Evolutionary conservation across 228 moss, liverwort and hornwort species (phyloP).

Genomic region (Sphagnum magellanicum): DNA sequence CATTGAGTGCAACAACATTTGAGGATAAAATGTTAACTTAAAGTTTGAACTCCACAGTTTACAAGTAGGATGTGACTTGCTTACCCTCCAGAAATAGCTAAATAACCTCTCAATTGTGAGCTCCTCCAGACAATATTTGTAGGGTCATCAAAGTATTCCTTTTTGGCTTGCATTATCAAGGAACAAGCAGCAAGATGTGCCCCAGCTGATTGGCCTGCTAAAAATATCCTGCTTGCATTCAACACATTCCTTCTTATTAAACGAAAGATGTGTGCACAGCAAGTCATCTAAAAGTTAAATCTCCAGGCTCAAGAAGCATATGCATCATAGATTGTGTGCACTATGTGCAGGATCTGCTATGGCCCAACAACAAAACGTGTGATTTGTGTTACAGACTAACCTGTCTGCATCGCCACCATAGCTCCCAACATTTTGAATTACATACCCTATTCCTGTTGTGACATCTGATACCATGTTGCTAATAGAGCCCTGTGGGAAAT

Average conservation of each 20-base stretch:
- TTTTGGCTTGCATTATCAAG: constrained; percentile 64
- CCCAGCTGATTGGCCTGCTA: constrained; percentile 88
- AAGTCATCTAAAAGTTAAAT: too few species aligned
- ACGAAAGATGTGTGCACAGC: too few species aligned
- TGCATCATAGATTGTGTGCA: too few species aligned
- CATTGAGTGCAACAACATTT: too few species aligned
- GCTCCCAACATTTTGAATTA: constrained; percentile 51
- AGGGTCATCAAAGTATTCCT: constrained; percentile 32
- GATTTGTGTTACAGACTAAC: constrained; percentile 16
- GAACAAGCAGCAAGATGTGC: constrained; percentile 78
- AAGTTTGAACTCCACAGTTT: too few species aligned
- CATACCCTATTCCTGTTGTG: constrained; percentile 62
- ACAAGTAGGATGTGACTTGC: not conserved
- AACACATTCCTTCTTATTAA: too few species aligned
- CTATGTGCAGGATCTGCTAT: too few species aligned
- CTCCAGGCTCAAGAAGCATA: too few species aligned
- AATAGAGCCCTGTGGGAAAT: constrained; percentile 82
- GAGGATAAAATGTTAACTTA: too few species aligned
- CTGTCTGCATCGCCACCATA: constrained; percentile 77
- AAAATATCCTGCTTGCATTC: constrained; percentile 23
- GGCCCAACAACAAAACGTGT: too few species aligned
- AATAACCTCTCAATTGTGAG: constrained; percentile 48
- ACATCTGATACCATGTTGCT: constrained; percentile 89
- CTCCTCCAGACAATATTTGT: constrained; percentile 42
- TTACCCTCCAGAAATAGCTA: constrained; percentile 83